A percentile compares a stretch with the other conserved stretches of the same genome.
Conservation (phyloP, 192 early-diverging fungal genomes). For the Backusella psychrophila region DNA sequence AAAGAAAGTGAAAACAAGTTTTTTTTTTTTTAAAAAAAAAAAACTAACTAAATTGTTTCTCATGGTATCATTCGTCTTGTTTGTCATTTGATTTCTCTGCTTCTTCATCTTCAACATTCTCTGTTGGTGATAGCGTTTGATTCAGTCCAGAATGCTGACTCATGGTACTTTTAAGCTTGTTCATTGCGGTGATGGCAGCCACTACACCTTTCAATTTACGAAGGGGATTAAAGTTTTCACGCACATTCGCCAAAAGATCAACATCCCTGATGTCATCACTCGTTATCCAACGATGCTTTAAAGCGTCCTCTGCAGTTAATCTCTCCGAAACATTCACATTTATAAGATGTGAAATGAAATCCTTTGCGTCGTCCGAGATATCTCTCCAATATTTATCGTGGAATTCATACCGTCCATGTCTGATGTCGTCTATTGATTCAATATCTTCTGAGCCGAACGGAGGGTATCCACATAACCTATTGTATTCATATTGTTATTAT, state of each 20-base stretch:
- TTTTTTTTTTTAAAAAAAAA: neutral
- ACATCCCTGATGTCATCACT: slow-evolving; percentile 55
- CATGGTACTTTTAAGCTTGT: slow-evolving; percentile 37
- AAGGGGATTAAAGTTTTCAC: slow-evolving; percentile 70
- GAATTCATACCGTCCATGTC: slow-evolving; percentile 63
- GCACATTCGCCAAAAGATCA: slow-evolving; percentile 83
- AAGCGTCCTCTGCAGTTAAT: slow-evolving; percentile 78
- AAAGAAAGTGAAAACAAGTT: neutral
- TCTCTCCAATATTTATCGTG: slow-evolving; percentile 76
- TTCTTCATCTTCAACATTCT: neutral
- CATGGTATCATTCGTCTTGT: neutral
- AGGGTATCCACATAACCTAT: slow-evolving; percentile 72
- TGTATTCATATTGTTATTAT: neutral
- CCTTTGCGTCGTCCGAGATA: slow-evolving; percentile 82
- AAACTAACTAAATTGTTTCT: neutral
- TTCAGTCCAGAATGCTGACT: neutral
- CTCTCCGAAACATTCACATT: slow-evolving; percentile 68
- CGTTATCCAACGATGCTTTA: slow-evolving; percentile 84
- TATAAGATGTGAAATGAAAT: slow-evolving; percentile 70
- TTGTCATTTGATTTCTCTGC: neutral
- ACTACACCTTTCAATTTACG: slow-evolving; percentile 60
- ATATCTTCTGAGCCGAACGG: slow-evolving; percentile 66
- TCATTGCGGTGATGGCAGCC: slow-evolving; percentile 57
- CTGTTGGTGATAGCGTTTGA: neutral
- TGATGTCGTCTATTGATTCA: slow-evolving; percentile 57